A percentile compares a stretch with the other conserved stretches of the same genome.
Conservation (phyloP, 257 asterid genomes). For the Jasminum sambac region DNA sequence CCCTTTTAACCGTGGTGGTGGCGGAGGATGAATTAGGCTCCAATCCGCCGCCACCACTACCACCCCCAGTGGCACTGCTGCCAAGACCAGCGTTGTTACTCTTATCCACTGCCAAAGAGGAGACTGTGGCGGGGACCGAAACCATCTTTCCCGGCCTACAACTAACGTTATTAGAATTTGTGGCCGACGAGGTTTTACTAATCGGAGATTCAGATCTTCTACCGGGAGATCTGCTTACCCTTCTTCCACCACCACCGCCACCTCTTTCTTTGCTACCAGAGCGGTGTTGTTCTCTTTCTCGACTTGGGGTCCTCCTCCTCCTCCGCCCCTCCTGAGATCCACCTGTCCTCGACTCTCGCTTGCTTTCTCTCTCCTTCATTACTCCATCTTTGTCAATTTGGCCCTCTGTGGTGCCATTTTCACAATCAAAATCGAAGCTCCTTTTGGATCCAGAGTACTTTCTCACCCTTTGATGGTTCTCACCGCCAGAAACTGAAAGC, state of each 20-base stretch:
- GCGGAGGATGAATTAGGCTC: conserved; percentile 38
- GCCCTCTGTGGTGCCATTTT: conserved; percentile 40
- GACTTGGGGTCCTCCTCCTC: conserved; percentile 88
- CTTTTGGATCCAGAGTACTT: conserved; percentile 93
- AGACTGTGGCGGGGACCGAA: conserved; percentile 13
- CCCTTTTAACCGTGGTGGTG: conserved; percentile 56
- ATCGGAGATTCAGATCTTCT: conserved; percentile 93
- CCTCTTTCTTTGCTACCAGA: conserved; percentile 76
- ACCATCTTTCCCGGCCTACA: too few species aligned
- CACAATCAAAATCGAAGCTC: conserved; percentile 85
- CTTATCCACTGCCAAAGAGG: conserved; percentile 58
- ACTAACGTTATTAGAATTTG: too few species aligned
- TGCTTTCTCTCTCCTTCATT: conserved; percentile 60
- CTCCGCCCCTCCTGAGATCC: conserved; percentile 57
- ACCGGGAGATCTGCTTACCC: conserved; percentile 95
- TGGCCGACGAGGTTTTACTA: conserved; percentile 24
- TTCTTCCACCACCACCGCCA: conserved; percentile 49
- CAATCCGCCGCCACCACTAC: not conserved
- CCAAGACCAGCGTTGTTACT: conserved; percentile 37
- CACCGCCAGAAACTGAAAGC: conserved; percentile 11
- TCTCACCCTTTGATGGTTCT: conserved; percentile 27
- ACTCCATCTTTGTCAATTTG: conserved; percentile 32
- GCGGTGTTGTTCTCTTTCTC: conserved; percentile 79
- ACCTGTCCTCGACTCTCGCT: conserved; percentile 41
- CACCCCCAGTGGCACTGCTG: too few species aligned